Base-by-base conservation (phyloP, 805 yeast species). In the Candida orba region DNA sequence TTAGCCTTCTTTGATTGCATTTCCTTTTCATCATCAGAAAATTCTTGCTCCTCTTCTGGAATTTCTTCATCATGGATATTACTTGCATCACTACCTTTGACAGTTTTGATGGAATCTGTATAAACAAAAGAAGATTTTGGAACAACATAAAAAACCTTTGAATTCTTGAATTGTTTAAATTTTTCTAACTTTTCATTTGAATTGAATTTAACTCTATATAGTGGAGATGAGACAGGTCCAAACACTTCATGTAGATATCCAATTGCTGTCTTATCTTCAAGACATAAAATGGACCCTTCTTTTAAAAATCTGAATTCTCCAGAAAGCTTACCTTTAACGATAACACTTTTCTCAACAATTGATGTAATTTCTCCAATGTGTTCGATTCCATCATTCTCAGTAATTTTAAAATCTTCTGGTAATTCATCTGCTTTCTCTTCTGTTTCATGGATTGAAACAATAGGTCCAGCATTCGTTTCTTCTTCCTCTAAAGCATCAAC, bases 51-150 rank as follows among this genome's bases (percentile, higher is more conserved):
- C 27, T 85, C 95, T 52, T 81, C 89, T 0, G 96, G 88, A 27
- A 91, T 64, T 57, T 93, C 99, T 65, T 93, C 98, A 62, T 93
- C 99, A 59, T 87, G 84, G 61, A 87, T 81, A 54, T 93, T 93
- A 56, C 95, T 84, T 0, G 99, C 99, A 66, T 93, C 99, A 2
- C 89, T 82, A 22, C 98, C 99, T 56, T 83, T 90, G 17, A 80
- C 46, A 20, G 72, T 66, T 53, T 79, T 85, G 43, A 90, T 72
- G 22, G 76, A 66, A 41, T 83, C 84, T 0, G 98, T 91, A 50
- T 80, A 78, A 8, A 84, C 69, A 64, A 89, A 91, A 43, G 83
- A 75, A 0, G 96, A 83, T 32, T 78, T 84, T 2, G 89, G 82
- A 2, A 85, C 93, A 6, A 90, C 91, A 52, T 84, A 87, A 60